Conservation (phyloP, 805 yeast genomes). For the Ascoidea rubescens region DNA sequence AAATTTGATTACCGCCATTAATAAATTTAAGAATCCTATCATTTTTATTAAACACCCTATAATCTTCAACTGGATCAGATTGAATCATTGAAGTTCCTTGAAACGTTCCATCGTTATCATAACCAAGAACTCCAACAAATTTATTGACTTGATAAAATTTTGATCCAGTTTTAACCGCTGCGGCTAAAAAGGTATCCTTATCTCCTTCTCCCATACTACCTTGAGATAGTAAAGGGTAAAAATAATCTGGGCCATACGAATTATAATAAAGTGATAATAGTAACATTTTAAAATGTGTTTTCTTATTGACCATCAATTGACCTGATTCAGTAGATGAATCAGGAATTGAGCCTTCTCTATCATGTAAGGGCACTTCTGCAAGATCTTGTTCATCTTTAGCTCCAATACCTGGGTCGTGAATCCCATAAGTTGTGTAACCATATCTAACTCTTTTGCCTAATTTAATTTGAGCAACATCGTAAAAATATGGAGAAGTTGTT, state of each 20-base stretch:
- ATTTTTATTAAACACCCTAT: constrained; percentile 14
- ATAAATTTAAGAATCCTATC: no score
- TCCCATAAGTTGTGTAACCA: constrained; percentile 25
- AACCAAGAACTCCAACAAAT: constrained; percentile 38
- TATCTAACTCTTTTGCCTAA: constrained; percentile 23
- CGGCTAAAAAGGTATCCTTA: constrained; percentile 64
- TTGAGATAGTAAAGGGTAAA: constrained; percentile 45
- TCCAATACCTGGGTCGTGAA: constrained; percentile 18
- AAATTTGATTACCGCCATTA: no score
- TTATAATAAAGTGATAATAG: constrained; percentile 53
- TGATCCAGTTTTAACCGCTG: constrained; percentile 36
- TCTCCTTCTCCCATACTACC: constrained; percentile 72
- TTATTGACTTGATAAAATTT: constrained; percentile 42
- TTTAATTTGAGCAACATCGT: constrained; percentile 35
- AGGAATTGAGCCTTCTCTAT: constrained; percentile 53
- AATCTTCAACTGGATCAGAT: constrained; percentile 54
- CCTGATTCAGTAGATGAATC: constrained; percentile 63
- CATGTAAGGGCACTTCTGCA: constrained; percentile 35
- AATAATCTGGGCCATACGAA: constrained; percentile 44
- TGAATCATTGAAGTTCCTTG: constrained; percentile 70
- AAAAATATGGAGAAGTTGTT: constrained; percentile 47
- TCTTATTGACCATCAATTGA: constrained; percentile 45
- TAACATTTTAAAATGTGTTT: constrained; percentile 40
- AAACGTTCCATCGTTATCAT: constrained; percentile 22
- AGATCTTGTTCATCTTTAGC: constrained; percentile 12